These are phyloP conservation scores for Fusarium tupiense DNA, from an alignment of 2,329 filamentous ascomycete genomes.

Conservation along the genomic window DNA sequence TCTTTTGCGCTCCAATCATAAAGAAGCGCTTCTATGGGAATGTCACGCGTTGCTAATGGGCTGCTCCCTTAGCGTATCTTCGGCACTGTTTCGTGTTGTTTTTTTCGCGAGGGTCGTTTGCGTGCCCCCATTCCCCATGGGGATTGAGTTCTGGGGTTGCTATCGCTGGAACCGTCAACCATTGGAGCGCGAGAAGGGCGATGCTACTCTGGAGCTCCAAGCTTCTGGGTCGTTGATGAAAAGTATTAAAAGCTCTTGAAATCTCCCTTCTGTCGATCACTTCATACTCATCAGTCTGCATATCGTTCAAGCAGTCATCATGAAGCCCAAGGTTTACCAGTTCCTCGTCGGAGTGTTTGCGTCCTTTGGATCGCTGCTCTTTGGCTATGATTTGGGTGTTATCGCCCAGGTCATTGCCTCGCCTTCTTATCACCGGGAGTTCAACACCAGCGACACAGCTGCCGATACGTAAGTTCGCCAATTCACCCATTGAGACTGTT, in stretches of 20 bases:
- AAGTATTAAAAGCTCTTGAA: conserved; percentile 3
- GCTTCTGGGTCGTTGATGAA: neutral
- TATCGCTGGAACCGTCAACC: neutral
- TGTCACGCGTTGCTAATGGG: conserved; percentile 10
- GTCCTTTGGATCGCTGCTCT: conserved; percentile 40
- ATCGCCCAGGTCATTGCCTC: conserved; percentile 63
- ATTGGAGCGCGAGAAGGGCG: conserved; percentile 4
- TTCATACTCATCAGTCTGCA: neutral
- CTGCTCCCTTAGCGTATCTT: conserved; percentile 1
- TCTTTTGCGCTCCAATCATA: conserved; percentile 10
- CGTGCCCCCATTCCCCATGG: conserved; percentile 1
- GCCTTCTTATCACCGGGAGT: conserved; percentile 23
- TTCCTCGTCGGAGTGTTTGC: conserved; percentile 57
- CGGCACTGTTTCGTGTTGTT: neutral
- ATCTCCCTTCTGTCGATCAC: conserved; percentile 1
- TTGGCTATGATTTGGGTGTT: conserved; percentile 40
- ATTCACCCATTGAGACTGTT: accelerated
- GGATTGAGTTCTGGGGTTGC: neutral
- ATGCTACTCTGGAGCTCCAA: neutral
- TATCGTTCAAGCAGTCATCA: neutral
- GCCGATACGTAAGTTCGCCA: conserved; percentile 44
- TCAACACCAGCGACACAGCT: conserved; percentile 47
- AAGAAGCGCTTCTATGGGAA: conserved; percentile 2
- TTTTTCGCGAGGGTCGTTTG: neutral
- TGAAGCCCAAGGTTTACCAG: conserved; percentile 55